Conservation (phyloP, 129 eudicot species). For the Chrysanthemum lavandulifolium region DNA sequence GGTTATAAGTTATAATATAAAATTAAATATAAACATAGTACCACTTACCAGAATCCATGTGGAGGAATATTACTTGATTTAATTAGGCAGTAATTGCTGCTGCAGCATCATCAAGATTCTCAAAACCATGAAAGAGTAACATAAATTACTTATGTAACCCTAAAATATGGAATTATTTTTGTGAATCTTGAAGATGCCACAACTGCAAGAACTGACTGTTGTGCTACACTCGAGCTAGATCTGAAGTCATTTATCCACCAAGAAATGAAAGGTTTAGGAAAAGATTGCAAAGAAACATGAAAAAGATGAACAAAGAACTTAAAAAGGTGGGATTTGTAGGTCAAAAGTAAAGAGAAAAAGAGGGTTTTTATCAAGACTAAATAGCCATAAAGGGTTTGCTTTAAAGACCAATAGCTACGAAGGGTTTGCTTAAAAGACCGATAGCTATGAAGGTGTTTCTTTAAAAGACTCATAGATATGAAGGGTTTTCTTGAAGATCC, state of each 20-base stretch:
- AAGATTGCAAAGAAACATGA: not conserved
- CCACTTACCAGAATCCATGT: conserved; percentile 28
- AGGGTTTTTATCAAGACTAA: conserved; percentile 8
- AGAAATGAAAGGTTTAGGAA: not conserved
- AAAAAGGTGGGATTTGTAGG: not conserved
- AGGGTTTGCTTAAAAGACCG: no score
- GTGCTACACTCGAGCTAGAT: conserved; percentile 12
- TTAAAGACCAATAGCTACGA: no score
- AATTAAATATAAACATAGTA: conserved; percentile 5
- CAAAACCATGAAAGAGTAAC: conserved; percentile 35
- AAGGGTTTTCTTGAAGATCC: conserved; percentile 18
- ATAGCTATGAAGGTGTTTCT: not conserved
- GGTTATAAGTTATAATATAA: not conserved
- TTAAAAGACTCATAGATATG: not conserved
- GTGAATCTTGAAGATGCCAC: conserved; percentile 77
- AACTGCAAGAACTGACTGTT: conserved; percentile 51
- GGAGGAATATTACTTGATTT: not conserved
- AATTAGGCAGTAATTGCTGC: conserved; percentile 52
- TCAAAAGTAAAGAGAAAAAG: not conserved
- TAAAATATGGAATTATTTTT: conserved; percentile 24
- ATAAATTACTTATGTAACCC: conserved; percentile 35
- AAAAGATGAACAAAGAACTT: not conserved
- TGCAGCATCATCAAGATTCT: conserved; percentile 90
- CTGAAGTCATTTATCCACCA: conserved; percentile 12
- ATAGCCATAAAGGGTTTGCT: no score